These are phyloP conservation scores for Juglanconis juglandina DNA, from an alignment of 2,329 filamentous ascomycete species.

Conservation along the genomic window DNA sequence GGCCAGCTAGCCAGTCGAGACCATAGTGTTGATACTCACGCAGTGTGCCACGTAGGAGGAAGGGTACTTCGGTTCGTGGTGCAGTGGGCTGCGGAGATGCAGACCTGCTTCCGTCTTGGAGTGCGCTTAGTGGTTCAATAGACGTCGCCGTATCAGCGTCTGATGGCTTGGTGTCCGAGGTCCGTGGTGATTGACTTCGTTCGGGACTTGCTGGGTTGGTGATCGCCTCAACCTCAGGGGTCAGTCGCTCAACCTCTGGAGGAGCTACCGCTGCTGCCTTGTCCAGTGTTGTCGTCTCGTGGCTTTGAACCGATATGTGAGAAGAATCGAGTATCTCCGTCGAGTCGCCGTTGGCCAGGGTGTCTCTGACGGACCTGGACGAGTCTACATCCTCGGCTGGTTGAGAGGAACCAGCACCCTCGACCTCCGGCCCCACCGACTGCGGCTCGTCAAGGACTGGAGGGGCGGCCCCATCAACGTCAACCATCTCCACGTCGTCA, in stretches of 20 bases:
- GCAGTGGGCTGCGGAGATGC: slow-evolving; percentile 30
- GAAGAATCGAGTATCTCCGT: neutral
- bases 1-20: slow-evolving; percentile 91
- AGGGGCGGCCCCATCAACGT: slow-evolving; percentile 13
- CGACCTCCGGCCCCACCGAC: neutral
- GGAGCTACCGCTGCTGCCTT: slow-evolving; percentile 24
- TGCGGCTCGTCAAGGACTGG: neutral
- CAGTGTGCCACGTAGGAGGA: slow-evolving; percentile 79
- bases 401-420: neutral
- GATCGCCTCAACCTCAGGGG: slow-evolving; percentile 40
- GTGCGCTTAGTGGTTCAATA: slow-evolving; percentile 31
- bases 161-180: slow-evolving; percentile 49
- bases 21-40: slow-evolving; percentile 96
- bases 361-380: slow-evolving; percentile 14
- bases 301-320: neutral
- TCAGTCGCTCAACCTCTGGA: slow-evolving; percentile 30
- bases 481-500: slow-evolving; percentile 17
- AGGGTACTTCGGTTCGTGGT: slow-evolving; percentile 70
- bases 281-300: slow-evolving; percentile 20
- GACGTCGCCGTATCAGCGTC: slow-evolving; percentile 44
- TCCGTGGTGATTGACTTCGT: slow-evolving; percentile 45
- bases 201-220: slow-evolving; percentile 43
- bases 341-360: neutral
- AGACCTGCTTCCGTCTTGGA: slow-evolving; percentile 30
- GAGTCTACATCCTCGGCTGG: neutral